Evolutionary conservation across 139 green algal species (phyloP), one percentile per base, ranked within the genome.

Genomic region (Chlorella vulgaris): DNA sequence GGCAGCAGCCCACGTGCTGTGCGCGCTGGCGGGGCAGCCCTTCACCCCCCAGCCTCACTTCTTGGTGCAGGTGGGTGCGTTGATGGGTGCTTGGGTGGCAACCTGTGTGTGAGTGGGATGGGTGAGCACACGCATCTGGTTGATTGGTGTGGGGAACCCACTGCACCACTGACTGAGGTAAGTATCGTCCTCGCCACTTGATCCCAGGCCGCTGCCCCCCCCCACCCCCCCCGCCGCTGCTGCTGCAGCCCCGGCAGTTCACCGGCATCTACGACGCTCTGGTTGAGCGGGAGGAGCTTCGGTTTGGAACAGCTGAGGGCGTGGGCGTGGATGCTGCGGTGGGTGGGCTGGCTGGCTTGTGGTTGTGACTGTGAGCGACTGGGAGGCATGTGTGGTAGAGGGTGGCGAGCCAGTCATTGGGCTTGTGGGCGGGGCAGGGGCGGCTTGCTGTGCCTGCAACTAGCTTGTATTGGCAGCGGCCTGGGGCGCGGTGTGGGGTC

Each of bases 1-100:
- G 15, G 92, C 94, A 18, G 96, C 96, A 6, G 81, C 81, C 13
- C 86, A 92, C 83, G 90, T 98, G 13, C 78, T 98, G 47, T 97
- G 91, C 81, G 35, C 89, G n/a, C 84, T 99, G 77, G 94, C 95
- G 43, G 86, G 84, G 3, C 47, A 80, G 61, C 84, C 88, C 0
- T 91, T 96, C 24, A 31, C 86, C 0, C 81, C 89, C 0, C 92
- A 97, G 77, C 93, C 93, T 2, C 75, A 96, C 62, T 88, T 96
- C 22, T 67, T 83, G 28, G 81, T 97, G 4, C 83, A 67, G 39
- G 87, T 81, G 51, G 1, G 65, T 36, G 35, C 3, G 22, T 3
- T 26, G 36, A 28, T 7, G 55, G 47, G 47, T 58, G 15, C 13
- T 10, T 58, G 47, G 47, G 47, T 58, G 47, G 55, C 47, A 55